phyloP scores from a whole-genome alignment of 768 basidiomycete species.

The Hygrocybe coccinea region DNA sequence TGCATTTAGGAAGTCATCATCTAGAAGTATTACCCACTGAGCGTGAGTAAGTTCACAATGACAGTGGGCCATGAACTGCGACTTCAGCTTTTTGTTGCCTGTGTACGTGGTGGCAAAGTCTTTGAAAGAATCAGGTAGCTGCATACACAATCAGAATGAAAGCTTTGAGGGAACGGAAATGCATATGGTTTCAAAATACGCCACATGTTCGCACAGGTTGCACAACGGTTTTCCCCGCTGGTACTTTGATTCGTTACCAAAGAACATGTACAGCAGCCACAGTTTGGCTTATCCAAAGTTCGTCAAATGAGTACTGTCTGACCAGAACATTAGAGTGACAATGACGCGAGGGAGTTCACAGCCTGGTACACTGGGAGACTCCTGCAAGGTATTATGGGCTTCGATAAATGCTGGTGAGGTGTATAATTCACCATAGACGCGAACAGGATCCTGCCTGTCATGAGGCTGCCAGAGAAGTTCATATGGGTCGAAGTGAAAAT shows the following conservation, averaged over 20 bases:
- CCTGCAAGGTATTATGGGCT: slow-evolving; percentile 17
- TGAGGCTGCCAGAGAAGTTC: slow-evolving; percentile 7
- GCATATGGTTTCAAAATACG: slow-evolving; percentile 36
- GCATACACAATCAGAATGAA: background rate
- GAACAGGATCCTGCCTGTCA: background rate
- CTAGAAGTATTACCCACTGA: slow-evolving; percentile 2
- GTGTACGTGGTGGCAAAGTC: slow-evolving; percentile 16
- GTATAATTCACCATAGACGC: slow-evolving; percentile 18
- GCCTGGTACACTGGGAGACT: slow-evolving; percentile 9
- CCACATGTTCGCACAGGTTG: slow-evolving; percentile 33
- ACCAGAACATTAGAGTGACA: slow-evolving; percentile 26
- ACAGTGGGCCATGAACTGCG: slow-evolving; percentile 3
- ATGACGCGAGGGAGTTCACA: slow-evolving; percentile 20
- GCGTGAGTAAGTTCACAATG: slow-evolving; percentile 6
- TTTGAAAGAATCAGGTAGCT: slow-evolving; percentile 11
- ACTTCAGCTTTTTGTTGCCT: slow-evolving; percentile 2
- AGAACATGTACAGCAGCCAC: slow-evolving; percentile 28
- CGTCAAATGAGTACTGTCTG: slow-evolving; percentile 23
- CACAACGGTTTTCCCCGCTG: slow-evolving; percentile 22
- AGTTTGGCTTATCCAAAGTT: background rate
- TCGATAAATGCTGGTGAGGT: slow-evolving; percentile 13
- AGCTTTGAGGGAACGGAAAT: background rate
- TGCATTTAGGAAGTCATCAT: slow-evolving; percentile 24
- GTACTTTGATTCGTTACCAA: slow-evolving; percentile 39
- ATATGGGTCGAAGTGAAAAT: slow-evolving; percentile 11